phyloP scores from a whole-genome alignment of 805 yeast genomes.

The Komagataella pseudopastoris region DNA sequence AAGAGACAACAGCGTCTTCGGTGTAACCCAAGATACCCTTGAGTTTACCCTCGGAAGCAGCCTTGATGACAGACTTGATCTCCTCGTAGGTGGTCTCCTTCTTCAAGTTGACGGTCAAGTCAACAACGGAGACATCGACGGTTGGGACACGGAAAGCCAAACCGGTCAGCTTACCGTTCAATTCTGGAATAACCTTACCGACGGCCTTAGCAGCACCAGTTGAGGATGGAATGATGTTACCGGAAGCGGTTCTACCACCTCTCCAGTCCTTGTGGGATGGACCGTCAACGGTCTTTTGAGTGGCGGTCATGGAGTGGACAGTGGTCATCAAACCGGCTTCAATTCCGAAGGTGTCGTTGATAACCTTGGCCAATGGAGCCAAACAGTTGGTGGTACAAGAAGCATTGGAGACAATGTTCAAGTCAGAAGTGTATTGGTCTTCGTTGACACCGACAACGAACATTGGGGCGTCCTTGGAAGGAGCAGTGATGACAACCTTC shows the following conservation, averaged over 20 bases:
- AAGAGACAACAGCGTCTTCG: constrained; percentile 82
- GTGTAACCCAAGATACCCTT: constrained; percentile 85
- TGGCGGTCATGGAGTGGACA: constrained; percentile 90
- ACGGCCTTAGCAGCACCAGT: constrained; percentile 98
- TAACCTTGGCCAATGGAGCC: constrained; percentile 87
- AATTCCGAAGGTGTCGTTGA: constrained; percentile 76
- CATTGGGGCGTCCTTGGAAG: constrained; percentile 91
- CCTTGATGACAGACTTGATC: constrained; percentile 64
- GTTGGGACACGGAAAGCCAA: constrained; percentile 92
- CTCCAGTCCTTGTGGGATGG: constrained; percentile 98
- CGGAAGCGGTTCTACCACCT: constrained; percentile 95
- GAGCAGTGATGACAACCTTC: constrained; percentile 91
- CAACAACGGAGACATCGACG: constrained; percentile 86
- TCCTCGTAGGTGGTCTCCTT: constrained; percentile 72
- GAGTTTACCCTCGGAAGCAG: constrained; percentile 64
- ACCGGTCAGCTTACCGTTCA: constrained; percentile 91
- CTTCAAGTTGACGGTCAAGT: constrained; percentile 73
- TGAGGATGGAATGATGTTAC: constrained; percentile 89
- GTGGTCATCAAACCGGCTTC: constrained; percentile 94
- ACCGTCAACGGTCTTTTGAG: constrained; percentile 95
- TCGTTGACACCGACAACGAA: constrained; percentile 87
- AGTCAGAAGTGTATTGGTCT: constrained; percentile 61
- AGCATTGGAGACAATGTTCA: constrained; percentile 77
- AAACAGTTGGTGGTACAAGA: constrained; percentile 94
- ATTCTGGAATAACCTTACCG: constrained; percentile 85